Evolutionary conservation across 306 rosid species (phyloP), one percentile per base, ranked within the genome.

Genomic region (Lathyrus oleraceus): DNA sequence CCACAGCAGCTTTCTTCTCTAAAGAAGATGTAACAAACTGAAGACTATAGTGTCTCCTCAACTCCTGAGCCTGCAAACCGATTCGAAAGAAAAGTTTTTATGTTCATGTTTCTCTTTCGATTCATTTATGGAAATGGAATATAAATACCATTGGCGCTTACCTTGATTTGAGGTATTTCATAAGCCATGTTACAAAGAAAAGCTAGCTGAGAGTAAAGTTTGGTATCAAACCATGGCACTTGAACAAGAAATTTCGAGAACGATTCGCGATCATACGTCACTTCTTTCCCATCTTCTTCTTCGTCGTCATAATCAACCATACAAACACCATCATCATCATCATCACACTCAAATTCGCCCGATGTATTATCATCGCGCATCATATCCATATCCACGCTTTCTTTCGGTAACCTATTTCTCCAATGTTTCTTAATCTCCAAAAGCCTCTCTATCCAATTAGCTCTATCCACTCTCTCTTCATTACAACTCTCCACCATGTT

Each of bases 121-220:
- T 40, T 38, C 38, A 69, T 40, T 56, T 67, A 14, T 32, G 61
- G 48, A 75, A 53, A 14, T 0, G 28, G 28, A 25, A 25, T 52
- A 40, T 69, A 13, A 44, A 8, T 6, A 71, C 20, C 67, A 65
- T 13, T 27, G 19, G 25, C 21, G 42, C 73, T 61, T 78, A 92
- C 96, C 95, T 85, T 83, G 69, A 90, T 87, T 54, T 87, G 77
- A 58, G 87, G 92, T 61, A 94, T 88, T 48, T 77, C 92, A 61
- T 91, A 94, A 15, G 98, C 97, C 88, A 88, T 86, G 87, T 94
- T 91, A 81, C 96, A 67, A 10, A 94, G 81, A 70, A 88, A 87
- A 54, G 97, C 90, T 7, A 88, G 79, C 78, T 87, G 81, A 65
- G 97, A 94, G 80, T 87, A 86, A 3, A 74, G 69, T 75, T 90